Conservation (phyloP, 169 alveolate genomes). For the Plasmodium relictum region DNA sequence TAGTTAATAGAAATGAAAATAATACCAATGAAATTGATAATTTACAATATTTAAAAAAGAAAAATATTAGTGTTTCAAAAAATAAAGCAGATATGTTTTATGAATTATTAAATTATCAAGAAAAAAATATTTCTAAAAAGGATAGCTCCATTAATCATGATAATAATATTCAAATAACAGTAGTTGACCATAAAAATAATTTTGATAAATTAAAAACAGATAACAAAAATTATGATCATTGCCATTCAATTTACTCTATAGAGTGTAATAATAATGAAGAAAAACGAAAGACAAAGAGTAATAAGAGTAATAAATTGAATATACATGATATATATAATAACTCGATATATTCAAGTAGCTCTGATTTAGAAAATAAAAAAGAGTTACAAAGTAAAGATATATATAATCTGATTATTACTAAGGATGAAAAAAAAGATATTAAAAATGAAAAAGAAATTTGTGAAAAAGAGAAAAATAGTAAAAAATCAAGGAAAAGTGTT, state of each 20-base stretch:
- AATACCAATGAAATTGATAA: background rate
- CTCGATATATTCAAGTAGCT: background rate
- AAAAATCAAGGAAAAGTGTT: conserved; percentile 58
- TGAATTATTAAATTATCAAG: background rate
- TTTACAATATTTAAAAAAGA: conserved; percentile 5
- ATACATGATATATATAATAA: background rate
- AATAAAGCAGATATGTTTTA: background rate
- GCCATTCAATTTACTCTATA: background rate
- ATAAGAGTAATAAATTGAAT: background rate
- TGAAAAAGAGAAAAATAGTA: conserved; percentile 4
- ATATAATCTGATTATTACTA: conserved; percentile 23
- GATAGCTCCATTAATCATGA: background rate
- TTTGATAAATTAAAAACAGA: background rate
- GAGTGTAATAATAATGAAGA: background rate
- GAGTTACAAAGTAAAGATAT: background rate
- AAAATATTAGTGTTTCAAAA: background rate
- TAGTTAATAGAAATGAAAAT: background rate
- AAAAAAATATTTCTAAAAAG: background rate
- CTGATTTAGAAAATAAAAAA: background rate
- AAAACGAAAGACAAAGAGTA: background rate
- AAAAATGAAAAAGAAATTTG: conserved; percentile 1
- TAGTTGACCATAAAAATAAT: no score
- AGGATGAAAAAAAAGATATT: background rate
- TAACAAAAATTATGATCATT: background rate
- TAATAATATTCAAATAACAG: no score